Evolutionary conservation across 2,329 filamentous ascomycete species (phyloP).

Genomic region (Diaporthe sp.): DNA sequence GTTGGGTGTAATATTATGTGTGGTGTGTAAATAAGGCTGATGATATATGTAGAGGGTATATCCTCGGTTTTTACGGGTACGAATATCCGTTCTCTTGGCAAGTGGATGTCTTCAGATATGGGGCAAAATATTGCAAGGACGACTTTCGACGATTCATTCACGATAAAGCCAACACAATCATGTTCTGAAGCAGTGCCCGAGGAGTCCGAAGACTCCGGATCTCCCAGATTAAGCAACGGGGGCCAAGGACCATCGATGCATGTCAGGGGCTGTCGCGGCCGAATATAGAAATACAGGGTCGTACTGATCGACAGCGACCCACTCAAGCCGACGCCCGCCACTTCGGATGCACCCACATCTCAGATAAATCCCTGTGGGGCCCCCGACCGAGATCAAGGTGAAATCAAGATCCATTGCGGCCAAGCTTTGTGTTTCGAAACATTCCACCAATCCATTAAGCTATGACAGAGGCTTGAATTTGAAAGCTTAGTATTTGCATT

Average conservation of each 20-base stretch:
- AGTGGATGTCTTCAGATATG: not conserved
- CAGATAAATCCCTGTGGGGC: not conserved
- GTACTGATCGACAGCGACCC: not conserved
- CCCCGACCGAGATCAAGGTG: not conserved
- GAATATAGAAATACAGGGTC: slow-evolving; percentile 1
- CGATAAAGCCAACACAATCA: not conserved
- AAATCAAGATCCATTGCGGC: slow-evolving; percentile 5
- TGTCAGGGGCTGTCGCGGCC: not conserved
- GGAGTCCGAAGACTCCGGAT: no score
- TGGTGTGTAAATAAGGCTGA: no score
- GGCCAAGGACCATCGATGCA: slow-evolving; percentile 2
- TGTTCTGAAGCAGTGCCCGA: not conserved
- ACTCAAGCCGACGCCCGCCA: slow-evolving; percentile 4
- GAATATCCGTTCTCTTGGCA: no score
- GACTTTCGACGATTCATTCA: not conserved
- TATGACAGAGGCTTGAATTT: not conserved
- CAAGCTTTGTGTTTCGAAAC: not conserved
- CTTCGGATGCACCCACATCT: slow-evolving; percentile 20
- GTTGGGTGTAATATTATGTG: no score
- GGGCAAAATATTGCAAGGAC: not conserved
- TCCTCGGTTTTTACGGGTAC: no score
- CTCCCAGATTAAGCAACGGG: not conserved
- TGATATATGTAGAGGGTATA: no score
- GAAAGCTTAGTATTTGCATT: not conserved
- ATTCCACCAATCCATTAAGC: not conserved